Percentiles rank a stretch among this genome's conserved stretches.
Conservation (phyloP, 1,139 yeast genomes). For the Hyphopichia burtonii region DNA sequence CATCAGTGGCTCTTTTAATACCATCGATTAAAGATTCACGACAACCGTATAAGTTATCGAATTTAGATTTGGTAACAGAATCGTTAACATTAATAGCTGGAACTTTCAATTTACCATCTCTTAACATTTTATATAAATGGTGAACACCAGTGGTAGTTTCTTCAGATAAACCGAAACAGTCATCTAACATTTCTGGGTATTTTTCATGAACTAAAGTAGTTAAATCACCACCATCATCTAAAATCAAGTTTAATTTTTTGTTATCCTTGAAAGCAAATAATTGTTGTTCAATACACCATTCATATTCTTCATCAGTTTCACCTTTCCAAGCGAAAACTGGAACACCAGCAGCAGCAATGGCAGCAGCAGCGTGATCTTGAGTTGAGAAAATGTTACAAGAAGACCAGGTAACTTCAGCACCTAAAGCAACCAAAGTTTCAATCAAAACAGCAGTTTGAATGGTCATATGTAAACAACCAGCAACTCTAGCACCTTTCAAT, state of each 20-base stretch:
- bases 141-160: conserved; percentile 99
- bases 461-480: conserved; percentile 99
- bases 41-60: conserved; percentile 99
- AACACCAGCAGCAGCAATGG: conserved; percentile 99
- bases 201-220: conserved; percentile 96
- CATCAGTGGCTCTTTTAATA: conserved; percentile 99
- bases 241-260: conserved; percentile 93
- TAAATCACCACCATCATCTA: conserved; percentile 99
- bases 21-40: conserved; percentile 99
- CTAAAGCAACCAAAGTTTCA: conserved; percentile 95
- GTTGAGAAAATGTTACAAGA: conserved; percentile 99
- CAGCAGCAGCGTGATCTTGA: conserved; percentile 99
- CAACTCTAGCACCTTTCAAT: conserved; percentile 97
- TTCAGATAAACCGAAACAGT: conserved; percentile 95
- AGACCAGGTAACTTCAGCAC: conserved; percentile 99
- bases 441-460: conserved; percentile 99
- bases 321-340: conserved; percentile 99
- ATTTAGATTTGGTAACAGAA: conserved; percentile 98
- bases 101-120: conserved; percentile 87
- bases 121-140: conserved; percentile 96
- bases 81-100: conserved; percentile 99
- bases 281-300: conserved; percentile 99
- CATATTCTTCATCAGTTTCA: conserved; percentile 99
- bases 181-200: conserved; percentile 96
- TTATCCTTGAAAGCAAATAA: conserved; percentile 97